phyloP scores from a whole-genome alignment of 2,329 filamentous ascomycete genomes.

The Aschersonia sp. region DNA sequence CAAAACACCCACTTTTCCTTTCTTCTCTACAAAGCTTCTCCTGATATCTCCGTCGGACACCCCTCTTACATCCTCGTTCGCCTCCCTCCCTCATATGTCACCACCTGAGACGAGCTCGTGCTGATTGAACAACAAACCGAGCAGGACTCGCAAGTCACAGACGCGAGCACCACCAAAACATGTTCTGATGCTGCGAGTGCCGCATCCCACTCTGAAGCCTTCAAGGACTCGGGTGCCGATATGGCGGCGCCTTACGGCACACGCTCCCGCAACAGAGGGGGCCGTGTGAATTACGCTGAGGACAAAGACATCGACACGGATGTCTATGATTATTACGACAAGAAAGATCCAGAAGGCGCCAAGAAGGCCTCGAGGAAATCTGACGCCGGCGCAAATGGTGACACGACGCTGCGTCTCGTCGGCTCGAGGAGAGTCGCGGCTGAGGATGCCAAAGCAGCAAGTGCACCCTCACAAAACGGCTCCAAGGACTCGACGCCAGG shows the following conservation, averaged over 20 bases:
- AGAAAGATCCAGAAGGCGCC: slow-evolving; percentile 35
- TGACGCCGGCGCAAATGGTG: slow-evolving; percentile 19
- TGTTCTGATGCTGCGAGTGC: slow-evolving; percentile 28
- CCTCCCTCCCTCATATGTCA: background rate
- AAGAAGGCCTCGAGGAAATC: slow-evolving; percentile 42
- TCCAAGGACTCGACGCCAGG: slow-evolving; percentile 17
- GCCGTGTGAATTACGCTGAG: slow-evolving; percentile 90
- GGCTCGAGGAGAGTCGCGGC: slow-evolving; percentile 26
- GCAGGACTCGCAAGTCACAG: slow-evolving; percentile 20
- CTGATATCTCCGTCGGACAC: background rate
- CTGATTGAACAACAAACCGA: background rate
- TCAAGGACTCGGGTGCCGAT: slow-evolving; percentile 36
- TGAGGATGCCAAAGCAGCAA: slow-evolving; percentile 23
- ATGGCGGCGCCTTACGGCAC: slow-evolving; percentile 70
- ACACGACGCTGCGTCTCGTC: slow-evolving; percentile 20
- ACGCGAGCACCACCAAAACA: slow-evolving; percentile 17
- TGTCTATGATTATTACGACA: slow-evolving; percentile 53
- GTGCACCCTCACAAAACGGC: slow-evolving; percentile 16
- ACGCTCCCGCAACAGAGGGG: slow-evolving; percentile 77
- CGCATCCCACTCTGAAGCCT: slow-evolving; percentile 30
- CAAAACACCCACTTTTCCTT: slow-evolving; percentile 1
- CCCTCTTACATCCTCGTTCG: background rate
- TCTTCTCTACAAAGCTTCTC: slow-evolving; percentile 2
- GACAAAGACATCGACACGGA: slow-evolving; percentile 84
- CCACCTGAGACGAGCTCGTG: background rate